These are phyloP conservation scores for Ophiostoma triangulosporum DNA, from an alignment of 2,329 filamentous ascomycete species.

Conservation along the genomic window DNA sequence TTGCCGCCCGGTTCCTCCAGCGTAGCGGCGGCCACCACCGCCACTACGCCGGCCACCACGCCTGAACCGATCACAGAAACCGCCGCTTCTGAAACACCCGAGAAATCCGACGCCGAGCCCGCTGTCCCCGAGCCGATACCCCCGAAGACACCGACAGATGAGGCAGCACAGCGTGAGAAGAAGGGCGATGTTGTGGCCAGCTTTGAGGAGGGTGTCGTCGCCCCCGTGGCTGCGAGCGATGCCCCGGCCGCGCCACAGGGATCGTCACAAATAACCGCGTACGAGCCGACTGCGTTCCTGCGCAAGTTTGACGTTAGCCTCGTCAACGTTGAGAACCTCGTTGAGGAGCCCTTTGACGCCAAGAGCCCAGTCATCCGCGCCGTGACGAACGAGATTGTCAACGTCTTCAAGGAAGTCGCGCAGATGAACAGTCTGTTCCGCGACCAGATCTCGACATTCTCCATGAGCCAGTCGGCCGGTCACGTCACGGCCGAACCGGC, in stretches of 20 bases:
- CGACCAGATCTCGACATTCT: constrained; percentile 94
- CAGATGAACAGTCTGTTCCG: constrained; percentile 88
- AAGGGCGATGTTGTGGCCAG: constrained; percentile 93
- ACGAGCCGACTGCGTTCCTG: constrained; percentile 83
- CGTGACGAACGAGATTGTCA: constrained; percentile 94
- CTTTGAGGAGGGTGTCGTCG: constrained; percentile 72
- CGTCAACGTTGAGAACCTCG: constrained; percentile 87
- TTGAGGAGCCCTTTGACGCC: constrained; percentile 78
- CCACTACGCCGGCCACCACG: background rate
- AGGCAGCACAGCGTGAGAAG: constrained; percentile 46
- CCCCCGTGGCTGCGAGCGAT: constrained; percentile 28
- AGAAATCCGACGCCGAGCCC: constrained; percentile 37
- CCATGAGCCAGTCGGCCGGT: constrained; percentile 84
- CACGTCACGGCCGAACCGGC: constrained; percentile 92
- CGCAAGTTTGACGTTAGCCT: constrained; percentile 85
- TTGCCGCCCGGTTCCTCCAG: constrained; percentile 47
- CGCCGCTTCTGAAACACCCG: constrained; percentile 19
- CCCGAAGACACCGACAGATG: constrained; percentile 32
- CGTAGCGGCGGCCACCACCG: background rate
- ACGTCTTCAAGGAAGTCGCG: constrained; percentile 95
- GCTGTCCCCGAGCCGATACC: constrained; percentile 45
- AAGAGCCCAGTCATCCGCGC: constrained; percentile 82
- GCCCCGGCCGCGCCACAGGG: constrained; percentile 12
- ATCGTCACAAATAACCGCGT: constrained; percentile 21
- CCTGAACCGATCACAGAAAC: constrained; percentile 24